Conservation (phyloP, 2,329 filamentous ascomycete genomes). For the Fusarium napiforme region DNA sequence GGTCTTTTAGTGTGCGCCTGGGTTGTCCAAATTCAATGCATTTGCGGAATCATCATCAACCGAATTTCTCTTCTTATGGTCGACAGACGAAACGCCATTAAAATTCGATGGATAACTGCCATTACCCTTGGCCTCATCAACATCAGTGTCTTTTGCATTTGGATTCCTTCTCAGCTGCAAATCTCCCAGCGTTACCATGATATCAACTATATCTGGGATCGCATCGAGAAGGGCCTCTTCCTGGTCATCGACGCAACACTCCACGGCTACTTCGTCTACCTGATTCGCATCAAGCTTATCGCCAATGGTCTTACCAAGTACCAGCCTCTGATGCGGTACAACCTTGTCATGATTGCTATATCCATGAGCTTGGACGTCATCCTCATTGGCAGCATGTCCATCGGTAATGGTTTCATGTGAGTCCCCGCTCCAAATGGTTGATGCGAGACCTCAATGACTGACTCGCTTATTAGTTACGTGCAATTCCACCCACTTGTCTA, state of each 20-base stretch:
- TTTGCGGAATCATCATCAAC: slow-evolving; percentile 41
- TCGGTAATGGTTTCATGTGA: slow-evolving; percentile 40
- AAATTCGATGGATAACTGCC: slow-evolving; percentile 25
- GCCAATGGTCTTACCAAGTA: slow-evolving; percentile 60
- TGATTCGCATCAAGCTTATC: slow-evolving; percentile 57
- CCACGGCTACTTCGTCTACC: slow-evolving; percentile 49
- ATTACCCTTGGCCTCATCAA: slow-evolving; percentile 26
- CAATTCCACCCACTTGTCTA: slow-evolving; percentile 43
- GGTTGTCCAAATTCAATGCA: slow-evolving; percentile 39
- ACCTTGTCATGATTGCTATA: slow-evolving; percentile 40
- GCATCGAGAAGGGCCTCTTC: slow-evolving; percentile 33
- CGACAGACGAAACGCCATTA: slow-evolving; percentile 11
- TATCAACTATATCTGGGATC: slow-evolving; percentile 32
- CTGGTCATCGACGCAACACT: slow-evolving; percentile 40
- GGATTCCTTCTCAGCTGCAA: slow-evolving; percentile 33
- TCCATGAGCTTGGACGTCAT: slow-evolving; percentile 44
- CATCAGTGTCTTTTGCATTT: slow-evolving; percentile 34
- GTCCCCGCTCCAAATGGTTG: not conserved
- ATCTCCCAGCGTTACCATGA: slow-evolving; percentile 23
- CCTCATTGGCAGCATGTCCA: slow-evolving; percentile 41
- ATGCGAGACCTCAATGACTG: not conserved
- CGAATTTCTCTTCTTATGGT: slow-evolving; percentile 36
- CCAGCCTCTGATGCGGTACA: slow-evolving; percentile 53
- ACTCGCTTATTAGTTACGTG: slow-evolving; percentile 31
- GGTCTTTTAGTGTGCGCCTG: slow-evolving; percentile 20